Evolutionary conservation across 169 alveolate genomes (phyloP), one percentile per base, ranked within the genome.

Genomic region (Cryptosporidium tyzzeri): DNA sequence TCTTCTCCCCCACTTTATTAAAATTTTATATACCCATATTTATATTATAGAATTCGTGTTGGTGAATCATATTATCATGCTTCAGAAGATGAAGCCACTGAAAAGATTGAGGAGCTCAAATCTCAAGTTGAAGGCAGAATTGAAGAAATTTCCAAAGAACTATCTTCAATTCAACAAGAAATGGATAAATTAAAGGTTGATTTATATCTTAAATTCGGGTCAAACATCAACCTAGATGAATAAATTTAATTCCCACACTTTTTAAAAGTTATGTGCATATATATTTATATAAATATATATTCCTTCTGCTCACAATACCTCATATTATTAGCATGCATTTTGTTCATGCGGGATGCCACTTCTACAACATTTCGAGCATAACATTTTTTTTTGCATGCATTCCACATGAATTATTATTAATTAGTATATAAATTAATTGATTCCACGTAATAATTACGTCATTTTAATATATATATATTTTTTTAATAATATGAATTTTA

Each of bases 141-240:
- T 26, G 58, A 62, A 10, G 65, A 44, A 16, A 37, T 80, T 26
- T 80, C 89, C 14, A 37, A 39, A 9, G 69, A 80, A 26, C 33
- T 80, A 5, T 62, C 75, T 18, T 29, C 35, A 6, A 67, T 80
- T 21, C 58, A 62, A 44, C 51, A 37, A 50, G 89, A 80, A 65
- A 80, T 80, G 89, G 48, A 37, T 18, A 37, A 44, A 29, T 37
- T 80, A 21, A 80, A 80, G 68, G 65, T 53, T 8, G 74, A 59
- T 65, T 45, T 80, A 39, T 80, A 80, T 65, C 80, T 65, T 44
- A 80, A 80, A 39, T 80, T 80, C 35, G 89, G 89, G 23, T 80
- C 89, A 35, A 80, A 80, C 26, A 80, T 80, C 35, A 80, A 80
- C 59, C 55, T 80, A 12, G 89, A 80, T 18, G 89, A 80, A 65